A percentile compares a stretch with the other conserved stretches of the same genome.
Evolutionary conservation across 2,329 filamentous ascomycete genomes (phyloP).

Genomic region (Alternaria ethzedia): DNA sequence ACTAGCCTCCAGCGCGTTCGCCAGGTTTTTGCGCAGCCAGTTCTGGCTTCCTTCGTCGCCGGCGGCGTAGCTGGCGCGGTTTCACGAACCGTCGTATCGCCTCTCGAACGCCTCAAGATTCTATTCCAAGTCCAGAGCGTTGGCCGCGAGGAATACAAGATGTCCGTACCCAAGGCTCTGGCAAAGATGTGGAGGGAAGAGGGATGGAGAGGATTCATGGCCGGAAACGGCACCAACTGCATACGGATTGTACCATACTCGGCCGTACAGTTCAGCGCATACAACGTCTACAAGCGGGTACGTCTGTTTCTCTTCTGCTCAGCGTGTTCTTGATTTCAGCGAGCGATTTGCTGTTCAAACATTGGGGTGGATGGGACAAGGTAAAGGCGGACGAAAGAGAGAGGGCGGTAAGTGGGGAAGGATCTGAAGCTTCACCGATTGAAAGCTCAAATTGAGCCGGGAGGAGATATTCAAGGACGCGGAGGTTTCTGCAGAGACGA

Average conservation of each 20-base stretch:
- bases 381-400: not conserved
- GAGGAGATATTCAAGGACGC: not conserved
- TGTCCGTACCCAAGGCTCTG: slow-evolving; percentile 87
- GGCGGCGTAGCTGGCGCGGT: slow-evolving; percentile 94
- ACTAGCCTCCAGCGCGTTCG: slow-evolving; percentile 34
- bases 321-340: not conserved
- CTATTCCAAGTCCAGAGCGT: slow-evolving; percentile 95
- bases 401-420: not conserved
- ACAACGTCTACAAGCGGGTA: slow-evolving; percentile 95
- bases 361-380: not conserved
- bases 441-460: not conserved
- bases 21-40: slow-evolving; percentile 72
- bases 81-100: slow-evolving; percentile 96
- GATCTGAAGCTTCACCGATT: not conserved
- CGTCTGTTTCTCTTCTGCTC: slow-evolving; percentile 41
- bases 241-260: slow-evolving; percentile 98
- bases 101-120: slow-evolving; percentile 94
- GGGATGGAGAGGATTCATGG: slow-evolving; percentile 96
- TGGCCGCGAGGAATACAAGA: slow-evolving; percentile 89
- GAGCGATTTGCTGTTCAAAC: slow-evolving; percentile 5
- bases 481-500: not conserved
- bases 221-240: slow-evolving; percentile 97
- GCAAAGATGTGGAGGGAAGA: slow-evolving; percentile 97
- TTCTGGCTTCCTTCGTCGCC: slow-evolving; percentile 89
- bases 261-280: slow-evolving; percentile 96